Evolutionary conservation across 345 rosid genomes (phyloP), one percentile per base, ranked within the genome.

Genomic region (Gossypium thurberi): DNA sequence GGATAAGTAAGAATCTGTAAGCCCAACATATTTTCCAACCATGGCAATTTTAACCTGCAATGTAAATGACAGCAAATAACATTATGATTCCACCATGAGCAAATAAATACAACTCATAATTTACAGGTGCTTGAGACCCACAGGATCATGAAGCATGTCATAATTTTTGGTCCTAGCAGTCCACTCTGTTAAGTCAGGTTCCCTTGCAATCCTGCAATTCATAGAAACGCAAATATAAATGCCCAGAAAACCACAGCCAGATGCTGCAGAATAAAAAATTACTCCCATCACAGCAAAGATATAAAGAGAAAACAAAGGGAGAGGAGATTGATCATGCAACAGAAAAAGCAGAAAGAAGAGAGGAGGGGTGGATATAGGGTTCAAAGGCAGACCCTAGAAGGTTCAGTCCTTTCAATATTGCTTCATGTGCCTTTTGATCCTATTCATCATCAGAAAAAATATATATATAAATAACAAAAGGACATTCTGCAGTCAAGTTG

Each of bases 381-480:
- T 73, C 28, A 56, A 47, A 65, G 72, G 84, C 96, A 77, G 82
- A 95, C 99, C 92, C 76, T 63, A 46, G 70, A 76, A 90, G 96
- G 80, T 90, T 81, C 84, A 95, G 82, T 77, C 8, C 91, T 81
- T 87, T 91, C 78, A 91, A 81, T 76, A 95, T 90, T 52, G 96
- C 97, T 81, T 89, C 94, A 66, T 95, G 98, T 28, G 84, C 94
- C 82, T 84, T 95, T 81, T 95, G 99, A 74, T 92, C 90, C 99
- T 95, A 81, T 77, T 69, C 52, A 77, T 57, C 40, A 65, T 67
- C 40, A 6, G 66, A 57, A 43, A 52, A 57, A 43, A 33, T 4
- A 33, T 33, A 71, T 65, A 59, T 75, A 77, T 46, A 72, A 66
- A 43, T 26, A 13, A 37, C 43, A 42, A 57, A n/a, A 20, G 6